phyloP scores from a whole-genome alignment of 1,284 basidiomycete genomes.

The Gymnopus androsaceus region DNA sequence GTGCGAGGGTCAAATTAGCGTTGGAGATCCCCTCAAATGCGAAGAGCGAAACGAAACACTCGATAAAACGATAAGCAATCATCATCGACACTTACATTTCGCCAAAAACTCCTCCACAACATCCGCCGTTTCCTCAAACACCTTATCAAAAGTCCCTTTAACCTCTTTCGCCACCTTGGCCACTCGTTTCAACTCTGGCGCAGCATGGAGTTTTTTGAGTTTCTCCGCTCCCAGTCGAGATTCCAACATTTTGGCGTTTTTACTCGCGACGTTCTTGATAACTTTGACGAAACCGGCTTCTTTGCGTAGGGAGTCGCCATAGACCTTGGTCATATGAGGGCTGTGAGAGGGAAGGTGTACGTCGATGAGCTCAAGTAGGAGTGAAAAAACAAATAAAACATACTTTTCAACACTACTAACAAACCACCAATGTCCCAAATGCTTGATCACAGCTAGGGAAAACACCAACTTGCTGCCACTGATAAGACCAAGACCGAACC shows the following conservation, averaged over 20 bases:
- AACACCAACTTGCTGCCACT: slow-evolving; percentile 88
- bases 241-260: slow-evolving; percentile 75
- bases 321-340: slow-evolving; percentile 96
- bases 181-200: slow-evolving; percentile 75
- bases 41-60: too few relatives aligned
- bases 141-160: slow-evolving; percentile 91
- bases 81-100: slow-evolving; percentile 61
- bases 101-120: slow-evolving; percentile 92
- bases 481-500: slow-evolving; percentile 91
- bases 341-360: too few relatives aligned
- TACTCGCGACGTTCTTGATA: slow-evolving; percentile 86
- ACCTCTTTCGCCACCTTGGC: slow-evolving; percentile 72
- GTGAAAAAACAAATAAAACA: slow-evolving; percentile 28
- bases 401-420: slow-evolving; percentile 86
- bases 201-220: too few relatives aligned
- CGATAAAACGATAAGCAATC: too few relatives aligned
- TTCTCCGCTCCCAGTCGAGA: slow-evolving; percentile 63
- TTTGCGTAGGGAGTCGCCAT: slow-evolving; percentile 89
- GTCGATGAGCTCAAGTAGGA: too few relatives aligned
- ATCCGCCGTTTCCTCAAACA: slow-evolving; percentile 89
- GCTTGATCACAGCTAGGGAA: slow-evolving; percentile 80
- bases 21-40: too few relatives aligned
- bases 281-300: slow-evolving; percentile 98
- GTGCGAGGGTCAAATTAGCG: too few relatives aligned
- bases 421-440: slow-evolving; percentile 92